phyloP scores from a whole-genome alignment of 2,329 filamentous ascomycete species.

The Venturia carpophila region DNA sequence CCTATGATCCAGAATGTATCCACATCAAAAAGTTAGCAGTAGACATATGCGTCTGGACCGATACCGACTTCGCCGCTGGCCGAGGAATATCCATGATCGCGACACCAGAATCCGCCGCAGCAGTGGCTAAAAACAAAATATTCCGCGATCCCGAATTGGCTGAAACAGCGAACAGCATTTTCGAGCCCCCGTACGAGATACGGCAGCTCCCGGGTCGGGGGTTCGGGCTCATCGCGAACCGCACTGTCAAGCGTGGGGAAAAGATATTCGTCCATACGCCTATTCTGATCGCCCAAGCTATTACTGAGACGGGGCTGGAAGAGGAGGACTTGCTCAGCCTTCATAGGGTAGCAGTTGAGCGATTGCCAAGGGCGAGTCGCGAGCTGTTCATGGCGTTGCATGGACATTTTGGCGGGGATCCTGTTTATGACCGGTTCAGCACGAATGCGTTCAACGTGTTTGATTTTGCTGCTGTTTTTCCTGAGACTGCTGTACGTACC shows the following conservation, averaged over 20 bases:
- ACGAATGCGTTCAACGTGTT: conserved; percentile 18
- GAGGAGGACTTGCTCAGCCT: conserved; percentile 1
- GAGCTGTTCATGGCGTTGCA: conserved; percentile 13
- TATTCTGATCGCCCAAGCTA: conserved; percentile 13
- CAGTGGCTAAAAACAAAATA: neutral
- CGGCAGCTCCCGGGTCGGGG: conserved; percentile 16
- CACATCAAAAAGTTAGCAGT: neutral
- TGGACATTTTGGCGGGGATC: conserved; percentile 19
- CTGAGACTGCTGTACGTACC: conserved; percentile 18
- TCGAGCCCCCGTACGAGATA: conserved; percentile 6
- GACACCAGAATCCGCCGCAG: neutral
- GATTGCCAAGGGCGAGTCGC: conserved; percentile 5
- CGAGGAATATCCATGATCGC: conserved; percentile 19
- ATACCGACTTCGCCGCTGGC: conserved; percentile 12
- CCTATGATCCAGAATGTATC: conserved; percentile 12
- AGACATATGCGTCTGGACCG: conserved; percentile 18
- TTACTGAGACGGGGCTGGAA: neutral
- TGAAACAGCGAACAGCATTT: conserved; percentile 2
- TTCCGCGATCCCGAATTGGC: neutral
- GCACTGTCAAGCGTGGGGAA: conserved; percentile 15
- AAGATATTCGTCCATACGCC: conserved; percentile 18
- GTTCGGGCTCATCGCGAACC: conserved; percentile 18
- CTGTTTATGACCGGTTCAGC: conserved; percentile 15
- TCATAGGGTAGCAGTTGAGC: conserved; percentile 8
- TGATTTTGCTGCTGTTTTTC: conserved; percentile 13